Evolutionary conservation across 768 basidiomycete genomes (phyloP).

Genomic region (Boletus reticuloceps): DNA sequence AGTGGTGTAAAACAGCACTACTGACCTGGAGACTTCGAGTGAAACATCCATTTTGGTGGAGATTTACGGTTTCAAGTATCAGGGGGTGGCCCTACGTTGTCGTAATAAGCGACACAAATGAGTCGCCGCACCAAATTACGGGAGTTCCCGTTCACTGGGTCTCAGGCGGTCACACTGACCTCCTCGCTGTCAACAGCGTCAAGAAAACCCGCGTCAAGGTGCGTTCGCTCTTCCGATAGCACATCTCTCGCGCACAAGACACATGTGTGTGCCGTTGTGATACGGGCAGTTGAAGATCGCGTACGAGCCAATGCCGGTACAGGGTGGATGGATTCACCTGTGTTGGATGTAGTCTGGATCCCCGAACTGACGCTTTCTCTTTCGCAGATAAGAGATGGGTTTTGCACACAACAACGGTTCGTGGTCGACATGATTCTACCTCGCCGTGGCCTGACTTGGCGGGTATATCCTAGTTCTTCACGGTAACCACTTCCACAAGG

Average conservation of each 20-base stretch:
- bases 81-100: not conserved
- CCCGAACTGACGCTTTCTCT: constrained; percentile 12
- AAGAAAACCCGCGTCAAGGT: constrained; percentile 34
- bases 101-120: not conserved
- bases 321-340: constrained; percentile 22
- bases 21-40: too few relatives aligned
- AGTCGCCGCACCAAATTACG: constrained; percentile 30
- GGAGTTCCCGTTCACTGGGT: constrained; percentile 22
- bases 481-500: constrained; percentile 96
- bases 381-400: constrained; percentile 34
- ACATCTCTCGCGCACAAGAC: not conserved
- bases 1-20: too few relatives aligned
- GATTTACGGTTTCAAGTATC: not conserved
- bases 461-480: constrained; percentile 63
- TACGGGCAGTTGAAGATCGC: not conserved
- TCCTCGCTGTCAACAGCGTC: constrained; percentile 28
- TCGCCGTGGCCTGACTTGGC: constrained; percentile 7
- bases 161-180: not conserved
- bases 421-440: constrained; percentile 28
- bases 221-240: constrained; percentile 14
- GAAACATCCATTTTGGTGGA: too few relatives aligned
- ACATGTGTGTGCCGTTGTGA: not conserved
- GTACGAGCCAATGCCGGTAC: not conserved
- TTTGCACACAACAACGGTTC: constrained; percentile 37
- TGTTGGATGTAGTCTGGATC: constrained; percentile 19